Evolutionary conservation across 768 basidiomycete species (phyloP).

Genomic region (Lentinula raphanica): DNA sequence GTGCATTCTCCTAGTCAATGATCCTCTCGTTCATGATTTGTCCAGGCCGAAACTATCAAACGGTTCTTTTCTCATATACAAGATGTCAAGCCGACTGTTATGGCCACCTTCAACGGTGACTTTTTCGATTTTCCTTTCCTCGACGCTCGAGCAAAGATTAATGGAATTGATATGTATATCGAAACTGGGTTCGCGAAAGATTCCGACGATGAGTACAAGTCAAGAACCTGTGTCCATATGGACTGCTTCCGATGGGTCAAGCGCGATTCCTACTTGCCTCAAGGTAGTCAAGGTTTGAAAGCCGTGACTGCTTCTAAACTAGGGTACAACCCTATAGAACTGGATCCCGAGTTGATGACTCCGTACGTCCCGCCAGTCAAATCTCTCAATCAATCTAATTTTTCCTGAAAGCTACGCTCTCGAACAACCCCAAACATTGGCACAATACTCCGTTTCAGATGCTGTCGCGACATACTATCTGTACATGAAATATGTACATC

Average conservation of each 20-base stretch:
- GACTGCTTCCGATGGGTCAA: slow-evolving; percentile 99
- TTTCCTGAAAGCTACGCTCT: slow-evolving; percentile 73
- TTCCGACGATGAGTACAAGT: slow-evolving; percentile 92
- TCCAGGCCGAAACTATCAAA: slow-evolving; percentile 70
- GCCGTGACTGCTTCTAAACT: slow-evolving; percentile 95
- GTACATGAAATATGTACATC: slow-evolving; percentile 99
- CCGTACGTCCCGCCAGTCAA: slow-evolving; percentile 57
- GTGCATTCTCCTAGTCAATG: not conserved
- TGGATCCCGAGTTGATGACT: slow-evolving; percentile 99
- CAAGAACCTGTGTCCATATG: slow-evolving; percentile 91
- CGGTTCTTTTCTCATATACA: slow-evolving; percentile 94
- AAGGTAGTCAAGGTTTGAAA: slow-evolving; percentile 97
- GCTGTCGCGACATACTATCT: slow-evolving; percentile 99
- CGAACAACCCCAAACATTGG: slow-evolving; percentile 91
- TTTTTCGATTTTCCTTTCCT: slow-evolving; percentile 99
- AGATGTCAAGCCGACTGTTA: slow-evolving; percentile 91
- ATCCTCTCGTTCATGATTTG: not conserved
- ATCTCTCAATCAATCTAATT: not conserved
- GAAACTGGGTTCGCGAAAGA: slow-evolving; percentile 94
- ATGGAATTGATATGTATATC: slow-evolving; percentile 94
- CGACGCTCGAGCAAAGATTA: slow-evolving; percentile 73
- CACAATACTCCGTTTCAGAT: slow-evolving; percentile 98
- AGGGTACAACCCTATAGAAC: slow-evolving; percentile 93
- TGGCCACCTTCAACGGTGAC: slow-evolving; percentile 98
- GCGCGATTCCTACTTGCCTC: slow-evolving; percentile 95